Percentiles rank a stretch among this genome's conserved stretches.
Conservation (phyloP, 1,284 basidiomycete genomes). For the Leccinum solheimii region DNA sequence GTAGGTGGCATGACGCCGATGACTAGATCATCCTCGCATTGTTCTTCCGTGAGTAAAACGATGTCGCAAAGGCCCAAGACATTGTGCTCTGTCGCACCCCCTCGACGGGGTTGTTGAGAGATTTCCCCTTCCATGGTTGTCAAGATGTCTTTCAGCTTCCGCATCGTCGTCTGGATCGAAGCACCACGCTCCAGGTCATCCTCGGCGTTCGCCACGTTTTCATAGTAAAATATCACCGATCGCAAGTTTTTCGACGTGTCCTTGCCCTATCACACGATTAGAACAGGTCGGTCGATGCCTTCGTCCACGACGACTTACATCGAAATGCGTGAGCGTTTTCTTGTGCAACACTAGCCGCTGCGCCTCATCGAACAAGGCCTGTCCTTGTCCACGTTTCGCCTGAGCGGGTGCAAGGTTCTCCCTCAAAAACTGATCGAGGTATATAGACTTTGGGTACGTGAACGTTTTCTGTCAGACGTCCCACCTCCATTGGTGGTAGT, state of each 20-base stretch:
- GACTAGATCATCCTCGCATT: constrained; percentile 3
- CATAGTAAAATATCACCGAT: constrained; percentile 66
- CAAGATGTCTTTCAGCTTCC: constrained; percentile 53
- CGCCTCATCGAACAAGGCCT: constrained; percentile 50
- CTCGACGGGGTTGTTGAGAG: too few species aligned
- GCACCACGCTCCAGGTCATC: constrained; percentile 49
- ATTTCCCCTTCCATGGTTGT: constrained; percentile 52
- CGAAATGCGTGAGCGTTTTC: constrained; percentile 48
- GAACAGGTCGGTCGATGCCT: neutral
- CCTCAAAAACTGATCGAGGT: constrained; percentile 68
- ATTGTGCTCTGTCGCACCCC: too few species aligned
- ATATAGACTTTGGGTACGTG: constrained; percentile 61
- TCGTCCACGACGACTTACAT: constrained; percentile 45
- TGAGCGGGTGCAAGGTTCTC: constrained; percentile 55
- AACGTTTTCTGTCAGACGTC: constrained; percentile 46
- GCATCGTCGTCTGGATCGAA: constrained; percentile 42
- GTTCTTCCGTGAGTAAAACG: too few species aligned
- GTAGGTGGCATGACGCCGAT: neutral
- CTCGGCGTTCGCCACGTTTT: constrained; percentile 54
- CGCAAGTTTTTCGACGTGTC: constrained; percentile 57
- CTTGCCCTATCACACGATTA: constrained; percentile 45
- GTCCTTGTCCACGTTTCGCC: constrained; percentile 45
- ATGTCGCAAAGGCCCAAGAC: too few species aligned
- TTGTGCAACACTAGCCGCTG: constrained; percentile 46
- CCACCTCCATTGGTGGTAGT: constrained; percentile 22